Conservation (phyloP, 768 basidiomycete species). For the Xerocomellus chrysenteron region DNA sequence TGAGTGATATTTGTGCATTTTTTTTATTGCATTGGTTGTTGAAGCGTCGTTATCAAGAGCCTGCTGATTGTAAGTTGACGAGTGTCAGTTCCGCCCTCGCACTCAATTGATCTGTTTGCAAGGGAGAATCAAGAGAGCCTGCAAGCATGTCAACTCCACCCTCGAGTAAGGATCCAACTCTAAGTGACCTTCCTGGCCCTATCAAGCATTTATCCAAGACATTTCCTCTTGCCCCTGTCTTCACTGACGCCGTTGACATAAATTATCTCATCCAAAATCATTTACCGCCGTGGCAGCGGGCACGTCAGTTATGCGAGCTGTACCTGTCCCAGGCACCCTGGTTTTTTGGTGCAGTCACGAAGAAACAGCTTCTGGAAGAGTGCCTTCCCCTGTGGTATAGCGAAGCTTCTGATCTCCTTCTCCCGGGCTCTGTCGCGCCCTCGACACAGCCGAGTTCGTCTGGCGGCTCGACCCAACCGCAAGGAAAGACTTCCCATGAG, state of each 20-base stretch:
- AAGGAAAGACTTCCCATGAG: constrained; percentile 49
- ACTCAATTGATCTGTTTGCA: background rate
- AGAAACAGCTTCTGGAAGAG: constrained; percentile 61
- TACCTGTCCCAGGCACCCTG: constrained; percentile 79
- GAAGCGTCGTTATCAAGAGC: constrained; percentile 37
- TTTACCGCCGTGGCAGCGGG: constrained; percentile 61
- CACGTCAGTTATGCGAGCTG: constrained; percentile 56
- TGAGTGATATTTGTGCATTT: constrained; percentile 37
- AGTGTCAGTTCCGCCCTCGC: background rate
- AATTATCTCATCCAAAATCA: constrained; percentile 46
- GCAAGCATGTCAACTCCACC: background rate
- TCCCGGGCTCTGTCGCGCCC: constrained; percentile 28
- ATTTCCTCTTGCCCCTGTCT: constrained; percentile 51
- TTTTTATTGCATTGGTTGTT: constrained; percentile 8
- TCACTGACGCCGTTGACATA: constrained; percentile 39
- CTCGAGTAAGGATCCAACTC: background rate
- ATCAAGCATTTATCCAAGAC: constrained; percentile 32
- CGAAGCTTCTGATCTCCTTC: constrained; percentile 39
- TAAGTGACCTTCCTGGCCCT: constrained; percentile 21
- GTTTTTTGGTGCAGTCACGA: constrained; percentile 74
- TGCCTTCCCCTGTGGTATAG: constrained; percentile 64
- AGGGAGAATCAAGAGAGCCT: constrained; percentile 25
- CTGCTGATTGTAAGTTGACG: constrained; percentile 50
- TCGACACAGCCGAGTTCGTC: constrained; percentile 3
- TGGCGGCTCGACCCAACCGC: constrained; percentile 7